phyloP scores from a whole-genome alignment of 805 yeast species.

The Vanderwaltozyma polyspora region DNA sequence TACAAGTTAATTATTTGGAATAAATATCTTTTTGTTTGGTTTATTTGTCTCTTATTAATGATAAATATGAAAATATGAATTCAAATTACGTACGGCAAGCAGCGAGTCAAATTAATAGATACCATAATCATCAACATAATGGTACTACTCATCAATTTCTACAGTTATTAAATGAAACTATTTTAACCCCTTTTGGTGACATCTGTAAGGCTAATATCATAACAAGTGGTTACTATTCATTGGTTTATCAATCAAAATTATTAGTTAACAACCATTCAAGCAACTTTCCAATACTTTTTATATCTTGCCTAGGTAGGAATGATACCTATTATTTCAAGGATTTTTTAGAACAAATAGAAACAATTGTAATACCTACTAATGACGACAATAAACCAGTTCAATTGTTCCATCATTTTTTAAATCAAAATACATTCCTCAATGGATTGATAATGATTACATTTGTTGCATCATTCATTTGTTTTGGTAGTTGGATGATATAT shows the following conservation, averaged over 20 bases:
- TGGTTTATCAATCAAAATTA: neutral
- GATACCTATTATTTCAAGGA: neutral
- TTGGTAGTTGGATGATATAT: slow-evolving; percentile 62
- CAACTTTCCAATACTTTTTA: neutral
- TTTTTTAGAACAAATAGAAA: neutral
- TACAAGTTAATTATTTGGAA: too few species aligned
- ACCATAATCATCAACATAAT: too few species aligned
- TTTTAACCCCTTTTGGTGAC: neutral
- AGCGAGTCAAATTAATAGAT: too few species aligned
- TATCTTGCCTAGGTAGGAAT: neutral
- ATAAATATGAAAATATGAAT: too few species aligned
- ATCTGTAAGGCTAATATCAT: neutral
- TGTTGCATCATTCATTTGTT: slow-evolving; percentile 43
- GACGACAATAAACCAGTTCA: neutral
- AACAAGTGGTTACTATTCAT: neutral
- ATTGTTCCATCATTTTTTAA: neutral
- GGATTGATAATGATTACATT: slow-evolving; percentile 37
- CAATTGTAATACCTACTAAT: neutral
- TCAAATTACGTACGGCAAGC: too few species aligned
- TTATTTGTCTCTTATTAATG: too few species aligned
- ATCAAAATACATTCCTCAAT: slow-evolving; percentile 18
- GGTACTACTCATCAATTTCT: too few species aligned
- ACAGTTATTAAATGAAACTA: neutral
- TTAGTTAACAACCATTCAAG: neutral
- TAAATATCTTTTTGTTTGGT: too few species aligned